A percentile compares a stretch with the other conserved stretches of the same genome.
These are phyloP conservation scores for Suhomyces maxii DNA, from an alignment of 1,139 yeast species.

Conservation along the genomic window DNA sequence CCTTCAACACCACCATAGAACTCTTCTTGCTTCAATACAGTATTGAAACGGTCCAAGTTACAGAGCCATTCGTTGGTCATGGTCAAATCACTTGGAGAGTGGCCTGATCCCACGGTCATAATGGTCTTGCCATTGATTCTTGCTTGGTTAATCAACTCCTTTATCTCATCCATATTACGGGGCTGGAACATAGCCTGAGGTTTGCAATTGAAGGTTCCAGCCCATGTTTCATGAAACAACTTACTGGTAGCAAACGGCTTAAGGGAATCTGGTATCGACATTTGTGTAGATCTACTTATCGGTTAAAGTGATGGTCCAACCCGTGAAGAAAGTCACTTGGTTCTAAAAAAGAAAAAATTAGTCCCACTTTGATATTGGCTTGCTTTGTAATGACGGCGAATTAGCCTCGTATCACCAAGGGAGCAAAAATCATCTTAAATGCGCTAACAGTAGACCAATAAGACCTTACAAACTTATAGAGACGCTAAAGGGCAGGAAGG, in stretches of 20 bases:
- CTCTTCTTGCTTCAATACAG: constrained; percentile 46
- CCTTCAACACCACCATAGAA: constrained; percentile 40
- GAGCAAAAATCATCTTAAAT: too few relatives aligned
- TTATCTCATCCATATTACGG: constrained; percentile 58
- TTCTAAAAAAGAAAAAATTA: too few relatives aligned
- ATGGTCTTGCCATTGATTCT: constrained; percentile 59
- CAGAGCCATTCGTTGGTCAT: constrained; percentile 89
- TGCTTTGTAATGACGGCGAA: too few relatives aligned
- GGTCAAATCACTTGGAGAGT: constrained; percentile 89
- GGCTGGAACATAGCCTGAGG: constrained; percentile 87
- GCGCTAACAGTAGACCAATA: too few relatives aligned
- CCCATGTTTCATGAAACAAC: constrained; percentile 76
- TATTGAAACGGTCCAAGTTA: constrained; percentile 74
- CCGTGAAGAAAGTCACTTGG: too few relatives aligned
- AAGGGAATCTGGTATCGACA: constrained; percentile 33
- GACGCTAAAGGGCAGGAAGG: too few relatives aligned
- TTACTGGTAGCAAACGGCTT: constrained; percentile 38
- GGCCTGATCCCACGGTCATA: constrained; percentile 91
- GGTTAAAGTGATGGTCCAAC: too few relatives aligned
- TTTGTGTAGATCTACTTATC: neutral
- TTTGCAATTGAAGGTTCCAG: constrained; percentile 75
- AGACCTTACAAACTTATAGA: too few relatives aligned
- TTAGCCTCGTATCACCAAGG: too few relatives aligned
- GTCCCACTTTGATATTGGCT: too few relatives aligned
- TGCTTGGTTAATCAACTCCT: constrained; percentile 66